phyloP scores from a whole-genome alignment of 371 early-diverging fungal species.

The Phascolomyces articulosus region DNA sequence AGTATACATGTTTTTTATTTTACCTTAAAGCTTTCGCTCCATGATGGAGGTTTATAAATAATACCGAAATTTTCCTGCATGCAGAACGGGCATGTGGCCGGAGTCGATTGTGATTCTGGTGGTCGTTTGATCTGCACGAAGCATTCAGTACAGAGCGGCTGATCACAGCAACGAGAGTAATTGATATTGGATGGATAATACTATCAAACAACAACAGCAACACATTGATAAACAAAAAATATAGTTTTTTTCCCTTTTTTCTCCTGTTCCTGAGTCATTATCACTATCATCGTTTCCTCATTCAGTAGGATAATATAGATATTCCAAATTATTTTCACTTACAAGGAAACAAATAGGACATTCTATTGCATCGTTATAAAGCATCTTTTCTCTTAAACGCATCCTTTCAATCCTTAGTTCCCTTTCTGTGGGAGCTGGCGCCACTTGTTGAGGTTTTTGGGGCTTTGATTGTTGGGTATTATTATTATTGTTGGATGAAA shows the following conservation, averaged over 20 bases:
- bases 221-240: too few relatives aligned
- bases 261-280: too few relatives aligned
- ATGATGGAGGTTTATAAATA: conserved; percentile 62
- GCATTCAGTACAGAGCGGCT: conserved; percentile 95
- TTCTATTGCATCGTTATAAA: conserved; percentile 79
- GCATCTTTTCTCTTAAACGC: conserved; percentile 34
- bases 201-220: conserved; percentile 27
- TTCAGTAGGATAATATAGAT: too few relatives aligned
- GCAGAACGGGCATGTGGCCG: conserved; percentile 89
- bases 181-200: conserved; percentile 94
- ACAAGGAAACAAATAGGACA: conserved; percentile 82
- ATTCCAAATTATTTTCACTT: too few relatives aligned
- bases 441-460: not conserved
- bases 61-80: conserved; percentile 86
- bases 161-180: conserved; percentile 90
- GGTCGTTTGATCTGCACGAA: conserved; percentile 92
- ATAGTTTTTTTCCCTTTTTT: too few relatives aligned
- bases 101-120: conserved; percentile 43
- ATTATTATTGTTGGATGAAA: not conserved
- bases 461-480: not conserved
- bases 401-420: conserved; percentile 10
- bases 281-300: too few relatives aligned
- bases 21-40: conserved; percentile 9
- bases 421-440: not conserved
- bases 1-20: not conserved